Percentiles rank a stretch among this genome's conserved stretches.
Evolutionary conservation across 345 rosid species (phyloP).

Genomic region (Euclidium syriacum): DNA sequence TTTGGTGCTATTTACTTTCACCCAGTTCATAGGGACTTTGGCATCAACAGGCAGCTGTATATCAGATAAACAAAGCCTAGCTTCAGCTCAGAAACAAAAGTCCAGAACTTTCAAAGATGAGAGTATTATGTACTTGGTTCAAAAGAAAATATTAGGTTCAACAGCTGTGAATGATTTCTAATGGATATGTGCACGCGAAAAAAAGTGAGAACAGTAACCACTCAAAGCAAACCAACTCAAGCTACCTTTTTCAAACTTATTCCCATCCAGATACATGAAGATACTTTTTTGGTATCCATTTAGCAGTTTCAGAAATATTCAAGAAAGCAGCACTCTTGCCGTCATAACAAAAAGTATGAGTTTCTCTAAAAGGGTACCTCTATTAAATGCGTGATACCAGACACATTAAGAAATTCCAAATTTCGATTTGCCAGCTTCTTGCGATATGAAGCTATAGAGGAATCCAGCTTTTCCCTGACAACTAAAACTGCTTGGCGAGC

Average conservation of each 20-base stretch:
- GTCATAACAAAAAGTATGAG: neutral
- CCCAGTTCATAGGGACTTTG: conserved; percentile 78
- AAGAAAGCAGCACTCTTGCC: conserved; percentile 2
- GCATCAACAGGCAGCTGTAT: conserved; percentile 66
- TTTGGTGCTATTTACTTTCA: conserved; percentile 80
- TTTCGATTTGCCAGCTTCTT: conserved; percentile 25
- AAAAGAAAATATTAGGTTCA: neutral
- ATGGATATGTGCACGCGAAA: neutral
- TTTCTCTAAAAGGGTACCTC: conserved; percentile 28
- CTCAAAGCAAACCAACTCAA: neutral
- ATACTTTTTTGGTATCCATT: neutral
- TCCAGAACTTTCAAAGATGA: neutral
- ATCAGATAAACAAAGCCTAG: conserved; percentile 14
- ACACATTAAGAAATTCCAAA: conserved; percentile 31
- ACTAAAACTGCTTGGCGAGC: conserved; percentile 59
- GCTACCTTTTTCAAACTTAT: neutral
- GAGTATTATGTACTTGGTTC: neutral
- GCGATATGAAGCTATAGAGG: conserved; percentile 20
- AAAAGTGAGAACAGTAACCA: neutral
- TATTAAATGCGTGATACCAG: conserved; percentile 34
- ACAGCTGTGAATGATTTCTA: conserved; percentile 4
- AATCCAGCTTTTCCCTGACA: conserved; percentile 47
- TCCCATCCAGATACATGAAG: neutral
- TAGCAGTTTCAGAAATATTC: neutral
- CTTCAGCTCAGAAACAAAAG: conserved; percentile 8